Base-by-base conservation (phyloP, 2,329 filamentous ascomycete species). In the Venturia effusa region DNA sequence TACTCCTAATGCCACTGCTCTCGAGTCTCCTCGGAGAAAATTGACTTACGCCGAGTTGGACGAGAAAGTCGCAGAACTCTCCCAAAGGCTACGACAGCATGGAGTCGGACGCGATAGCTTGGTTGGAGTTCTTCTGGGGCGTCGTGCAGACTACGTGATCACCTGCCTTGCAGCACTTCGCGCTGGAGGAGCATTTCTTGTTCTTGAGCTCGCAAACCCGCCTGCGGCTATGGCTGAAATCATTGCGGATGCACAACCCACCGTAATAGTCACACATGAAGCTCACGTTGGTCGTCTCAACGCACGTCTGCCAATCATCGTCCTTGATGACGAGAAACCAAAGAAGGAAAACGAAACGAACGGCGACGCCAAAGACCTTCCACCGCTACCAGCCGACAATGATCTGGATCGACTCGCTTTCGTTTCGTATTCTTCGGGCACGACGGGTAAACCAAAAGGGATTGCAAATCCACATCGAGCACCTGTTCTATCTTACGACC, bases 381-480 rank as follows among this genome's bases (percentile, higher is more conserved):
- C 80, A 19, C 79, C 81, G 13, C 71, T 86, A 27, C 86, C 87
- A 1, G 78, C 80, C 0, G 83, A 87, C 8, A 80, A 86, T 69
- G 89, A 92, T 70, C 75, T 92, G 63, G 88, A 92, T 67, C 81
- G 86, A 54, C 80, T 92, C 24, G 85, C 87, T 22, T 93, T 92
- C 71, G 88, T 92, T n/a, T 88, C 88, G 1, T 92, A 92, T 74
- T 90, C 88, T 0, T 90, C 87, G 4, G 88, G 88, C 41, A 90
- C 88, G 0, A 92, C 88, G 0, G 88, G 88, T 68, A 85, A 85
- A 67, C 88, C 88, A n/a, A 92, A 92, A 74, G 88, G 88, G 63
- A 92, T 93, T 71, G 88, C 87, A 63, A 92, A 92, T 71, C 86
- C 88, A 1, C 89, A 92, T 73, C 80, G 84, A 69, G 89, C 89